Base-by-base conservation (phyloP, 495 filamentous ascomycete species). In the Aspergillus hancockii region DNA sequence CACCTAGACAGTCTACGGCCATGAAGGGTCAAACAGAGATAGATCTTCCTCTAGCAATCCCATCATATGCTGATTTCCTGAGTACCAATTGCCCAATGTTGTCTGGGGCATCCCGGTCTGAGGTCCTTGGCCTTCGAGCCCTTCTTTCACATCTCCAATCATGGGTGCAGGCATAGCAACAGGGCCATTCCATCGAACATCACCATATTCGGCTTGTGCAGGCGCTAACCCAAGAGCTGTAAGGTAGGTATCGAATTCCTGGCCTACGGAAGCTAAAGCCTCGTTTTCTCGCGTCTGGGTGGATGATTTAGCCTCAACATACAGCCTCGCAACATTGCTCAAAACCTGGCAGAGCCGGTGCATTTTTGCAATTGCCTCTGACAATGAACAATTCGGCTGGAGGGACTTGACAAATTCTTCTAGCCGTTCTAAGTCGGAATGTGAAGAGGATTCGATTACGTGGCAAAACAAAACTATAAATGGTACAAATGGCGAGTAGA, bases 401-500 rank as follows among this genome's bases (percentile, higher is more conserved):
- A 90, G 78, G 23, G 84, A 86, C 8, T 70, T 66, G 47, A 85
- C 78, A 60, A 90, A 90, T 8, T 79, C 76, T 32, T 78, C 75
- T 1, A 90, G 77, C 0, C 75, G 75, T 21, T 64, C 46, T 5
- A 88, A 74, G 57, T 89, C 86, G 16, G 69, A 65, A 22, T 64
- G 47, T 36, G 70, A 65, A 45, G 69, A 74, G 10, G 67, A 65
- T 64, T 83, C 80, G 57, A 90, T 83, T 4, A 84, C 78, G 59
- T 89, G 81, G 75, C 87, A 88, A 75, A 90, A 89, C 5, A 90
- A 75, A 2, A 89, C 83, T 50, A 88, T 86, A 65, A 88, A 85
- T 0, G 87, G 88, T 38, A 85, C 81, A 64, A 90, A 89, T 3
- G 87, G 88, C 12, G 84, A 78, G 63, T 85, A 79, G 21, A 90